phyloP scores from a whole-genome alignment of 2,329 filamentous ascomycete genomes.

The Cladosporium sp. region DNA sequence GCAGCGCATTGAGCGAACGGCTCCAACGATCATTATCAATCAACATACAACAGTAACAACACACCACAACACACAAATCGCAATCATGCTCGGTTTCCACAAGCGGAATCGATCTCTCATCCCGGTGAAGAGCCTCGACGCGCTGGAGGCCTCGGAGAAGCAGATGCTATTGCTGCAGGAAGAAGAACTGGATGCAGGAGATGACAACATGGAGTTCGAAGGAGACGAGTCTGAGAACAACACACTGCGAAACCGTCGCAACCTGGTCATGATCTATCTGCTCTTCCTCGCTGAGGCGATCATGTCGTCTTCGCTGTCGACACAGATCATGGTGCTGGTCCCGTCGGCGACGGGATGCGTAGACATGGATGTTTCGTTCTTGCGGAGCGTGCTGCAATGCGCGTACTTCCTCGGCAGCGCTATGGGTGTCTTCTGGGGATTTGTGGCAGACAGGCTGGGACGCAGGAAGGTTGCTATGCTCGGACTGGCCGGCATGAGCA shows the following conservation, averaged over 20 bases:
- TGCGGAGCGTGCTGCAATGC: conserved; percentile 52
- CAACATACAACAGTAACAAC: neutral
- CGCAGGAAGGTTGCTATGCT: conserved; percentile 47
- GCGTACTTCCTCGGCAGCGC: conserved; percentile 52
- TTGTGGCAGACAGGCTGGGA: conserved; percentile 47
- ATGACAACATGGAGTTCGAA: conserved; percentile 35
- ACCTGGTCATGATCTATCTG: conserved; percentile 48
- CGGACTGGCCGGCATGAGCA: conserved; percentile 47
- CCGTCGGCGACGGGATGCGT: conserved; percentile 48
- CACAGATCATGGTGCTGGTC: conserved; percentile 50
- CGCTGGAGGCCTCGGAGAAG: conserved; percentile 44
- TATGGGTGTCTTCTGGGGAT: conserved; percentile 49
- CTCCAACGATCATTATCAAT: neutral
- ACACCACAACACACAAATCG: conserved; percentile 4
- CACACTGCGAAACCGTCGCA: conserved; percentile 25
- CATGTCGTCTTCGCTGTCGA: conserved; percentile 52
- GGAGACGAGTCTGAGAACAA: conserved; percentile 28
- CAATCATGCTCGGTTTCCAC: conserved; percentile 49
- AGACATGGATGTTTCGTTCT: conserved; percentile 48
- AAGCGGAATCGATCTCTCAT: conserved; percentile 46
- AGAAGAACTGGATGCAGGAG: conserved; percentile 4
- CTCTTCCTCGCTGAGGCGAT: conserved; percentile 54
- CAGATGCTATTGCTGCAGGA: conserved; percentile 25
- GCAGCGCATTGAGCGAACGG: neutral
- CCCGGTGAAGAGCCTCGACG: conserved; percentile 45